Base-by-base conservation (phyloP, 441 rosid genomes). In the Erysimum pusillum region DNA sequence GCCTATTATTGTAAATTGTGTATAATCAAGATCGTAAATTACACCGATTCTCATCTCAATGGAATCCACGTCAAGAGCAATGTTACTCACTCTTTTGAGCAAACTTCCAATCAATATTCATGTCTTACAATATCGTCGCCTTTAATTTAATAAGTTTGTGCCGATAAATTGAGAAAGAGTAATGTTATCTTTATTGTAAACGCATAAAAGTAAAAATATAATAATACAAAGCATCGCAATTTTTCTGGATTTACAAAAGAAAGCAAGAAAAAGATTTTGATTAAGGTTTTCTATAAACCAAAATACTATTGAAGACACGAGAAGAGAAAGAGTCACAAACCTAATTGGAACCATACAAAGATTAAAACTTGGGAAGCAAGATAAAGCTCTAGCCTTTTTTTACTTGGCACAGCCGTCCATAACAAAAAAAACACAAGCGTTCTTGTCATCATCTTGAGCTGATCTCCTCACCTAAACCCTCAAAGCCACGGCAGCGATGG, bases 391-490 rank as follows among this genome's bases (percentile, higher is more conserved):
- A 67, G 32, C 69, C 9, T 11, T 49, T 38, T 22, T 38, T 22
- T 25, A 62, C 34, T 44, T 67, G 44, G 44, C 54, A 25, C 22
- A 13, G 17, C 63, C 63, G 54, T 42, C 45, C 59, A 54, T 42
- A 25, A 22, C 52, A 60, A 48, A 25, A 25, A 25, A 7, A 22
- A 22, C 1, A 38, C 25, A 34, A 32, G 13, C 17, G 52, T 4
- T 31, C 48, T 28, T 17, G 54, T 49, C 22, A 31, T 57, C 41
- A 57, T 35, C 44, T 39, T 42, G 38, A 54, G 72, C 35, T 57
- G 63, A 60, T 75, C 52, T 31, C 52, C 52, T 31, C 52, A 57
- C 63, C 56, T 72, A 78, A 73, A 66, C 69, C 31, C 49, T 35
- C n/a, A 78, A 35, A 9, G 59, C 77, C 77, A 67, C 74, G 5